A percentile compares a stretch with the other conserved stretches of the same genome.
phyloP scores from a whole-genome alignment of 495 filamentous ascomycete genomes.

The Alectoria sarmentosa region DNA sequence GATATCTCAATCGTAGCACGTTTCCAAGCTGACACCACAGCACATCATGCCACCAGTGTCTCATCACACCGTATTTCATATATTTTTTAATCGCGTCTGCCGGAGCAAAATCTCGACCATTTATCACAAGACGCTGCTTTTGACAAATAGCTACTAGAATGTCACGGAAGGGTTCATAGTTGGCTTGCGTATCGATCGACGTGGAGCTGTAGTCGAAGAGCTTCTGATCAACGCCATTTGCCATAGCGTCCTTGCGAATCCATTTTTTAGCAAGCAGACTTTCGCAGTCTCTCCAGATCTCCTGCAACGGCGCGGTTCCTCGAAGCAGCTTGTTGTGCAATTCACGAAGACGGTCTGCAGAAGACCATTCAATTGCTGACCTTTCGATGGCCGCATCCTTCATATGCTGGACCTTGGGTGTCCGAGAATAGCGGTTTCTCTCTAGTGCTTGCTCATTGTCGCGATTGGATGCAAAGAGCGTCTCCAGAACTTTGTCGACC shows the following conservation, averaged over 20 bases:
- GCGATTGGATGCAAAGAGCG: slow-evolving; percentile 16
- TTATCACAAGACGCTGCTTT: slow-evolving; percentile 8
- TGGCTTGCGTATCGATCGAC: background rate
- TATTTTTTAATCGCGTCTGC: slow-evolving; percentile 17
- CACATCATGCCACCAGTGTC: slow-evolving; percentile 18
- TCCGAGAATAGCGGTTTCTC: slow-evolving; percentile 2
- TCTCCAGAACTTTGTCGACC: slow-evolving; percentile 17
- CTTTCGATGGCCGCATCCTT: background rate
- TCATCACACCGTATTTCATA: slow-evolving; percentile 14
- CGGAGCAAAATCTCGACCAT: slow-evolving; percentile 4
- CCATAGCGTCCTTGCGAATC: background rate
- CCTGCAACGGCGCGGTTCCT: slow-evolving; percentile 1
- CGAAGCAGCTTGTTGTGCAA: slow-evolving; percentile 4
- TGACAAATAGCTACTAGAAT: slow-evolving; percentile 15
- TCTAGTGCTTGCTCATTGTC: background rate
- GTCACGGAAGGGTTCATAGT: background rate
- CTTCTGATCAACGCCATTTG: too few species aligned
- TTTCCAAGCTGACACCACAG: slow-evolving; percentile 20
- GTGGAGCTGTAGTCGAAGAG: background rate
- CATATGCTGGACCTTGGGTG: background rate
- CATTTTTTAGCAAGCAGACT: slow-evolving; percentile 3
- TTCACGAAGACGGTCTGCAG: background rate
- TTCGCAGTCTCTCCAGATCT: slow-evolving; percentile 15
- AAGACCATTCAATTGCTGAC: background rate
- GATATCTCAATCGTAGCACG: slow-evolving; percentile 2